phyloP scores from a whole-genome alignment of 192 early-diverging fungal genomes.

The Podila clonocystis region DNA sequence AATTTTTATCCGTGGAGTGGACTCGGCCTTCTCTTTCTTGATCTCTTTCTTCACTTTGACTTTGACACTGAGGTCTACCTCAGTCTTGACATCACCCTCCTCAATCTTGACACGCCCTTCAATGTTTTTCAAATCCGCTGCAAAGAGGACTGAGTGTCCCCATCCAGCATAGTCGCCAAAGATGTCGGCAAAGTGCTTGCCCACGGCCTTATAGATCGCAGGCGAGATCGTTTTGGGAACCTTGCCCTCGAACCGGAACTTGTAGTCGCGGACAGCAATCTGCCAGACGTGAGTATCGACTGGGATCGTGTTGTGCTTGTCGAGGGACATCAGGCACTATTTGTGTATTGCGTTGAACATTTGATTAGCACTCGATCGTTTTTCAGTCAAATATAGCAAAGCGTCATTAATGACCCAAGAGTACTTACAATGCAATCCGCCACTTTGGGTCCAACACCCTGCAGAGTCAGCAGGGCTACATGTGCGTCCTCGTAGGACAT shows the following conservation, averaged over 20 bases:
- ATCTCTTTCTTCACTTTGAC: constrained; percentile 8
- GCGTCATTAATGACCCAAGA: background rate
- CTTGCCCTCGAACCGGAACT: constrained; percentile 57
- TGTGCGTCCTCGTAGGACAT: constrained; percentile 66
- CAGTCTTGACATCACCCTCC: background rate
- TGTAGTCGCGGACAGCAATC: constrained; percentile 86
- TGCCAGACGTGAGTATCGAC: constrained; percentile 98
- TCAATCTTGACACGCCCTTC: constrained; percentile 44
- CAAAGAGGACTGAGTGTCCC: constrained; percentile 74
- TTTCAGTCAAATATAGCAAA: background rate
- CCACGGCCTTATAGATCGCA: constrained; percentile 75
- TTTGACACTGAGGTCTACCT: background rate
- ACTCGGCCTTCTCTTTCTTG: background rate
- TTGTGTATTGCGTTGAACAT: too few relatives aligned
- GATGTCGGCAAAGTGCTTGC: constrained; percentile 72
- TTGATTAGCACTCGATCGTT: too few relatives aligned
- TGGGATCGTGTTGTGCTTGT: constrained; percentile 82
- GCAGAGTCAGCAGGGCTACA: constrained; percentile 71
- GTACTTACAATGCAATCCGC: constrained; percentile 89
- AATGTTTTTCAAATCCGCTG: constrained; percentile 56
- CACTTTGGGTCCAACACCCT: constrained; percentile 94
- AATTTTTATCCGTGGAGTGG: background rate
- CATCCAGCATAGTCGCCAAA: constrained; percentile 88
- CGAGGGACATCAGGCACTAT: constrained; percentile 87
- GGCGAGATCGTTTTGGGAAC: constrained; percentile 70